Evolutionary conservation across 1,139 yeast genomes (phyloP).

Genomic region (Geotrichum reessii): DNA sequence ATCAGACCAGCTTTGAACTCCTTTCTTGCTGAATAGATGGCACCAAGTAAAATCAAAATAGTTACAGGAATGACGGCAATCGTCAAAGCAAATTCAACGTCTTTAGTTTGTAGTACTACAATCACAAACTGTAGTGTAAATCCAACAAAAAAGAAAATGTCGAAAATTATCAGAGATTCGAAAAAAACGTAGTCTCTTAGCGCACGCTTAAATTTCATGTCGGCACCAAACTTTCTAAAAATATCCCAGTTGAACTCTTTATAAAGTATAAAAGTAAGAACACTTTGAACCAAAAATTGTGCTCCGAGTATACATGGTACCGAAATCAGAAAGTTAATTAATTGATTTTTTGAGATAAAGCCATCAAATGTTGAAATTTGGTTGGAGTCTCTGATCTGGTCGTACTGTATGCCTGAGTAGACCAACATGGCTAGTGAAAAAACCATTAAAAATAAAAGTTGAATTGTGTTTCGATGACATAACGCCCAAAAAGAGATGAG

Average conservation of each 20-base stretch:
- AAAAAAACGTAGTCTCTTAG: constrained; percentile 41
- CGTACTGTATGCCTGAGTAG: constrained; percentile 48
- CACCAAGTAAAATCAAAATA: constrained; percentile 38
- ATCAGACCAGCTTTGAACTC: constrained; percentile 38
- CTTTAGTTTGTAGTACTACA: constrained; percentile 43
- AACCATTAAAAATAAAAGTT: constrained; percentile 40
- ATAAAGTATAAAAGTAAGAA: constrained; percentile 38
- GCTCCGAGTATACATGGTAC: constrained; percentile 44
- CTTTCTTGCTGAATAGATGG: constrained; percentile 41
- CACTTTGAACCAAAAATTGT: constrained; percentile 38
- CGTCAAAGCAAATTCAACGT: constrained; percentile 47
- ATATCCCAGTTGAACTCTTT: constrained; percentile 47
- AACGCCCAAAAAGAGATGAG: constrained; percentile 43
- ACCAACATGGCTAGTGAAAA: constrained; percentile 47
- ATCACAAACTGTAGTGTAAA: constrained; percentile 51
- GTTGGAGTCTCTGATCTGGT: constrained; percentile 37
- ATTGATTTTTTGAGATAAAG: constrained; percentile 2
- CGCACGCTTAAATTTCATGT: constrained; percentile 39
- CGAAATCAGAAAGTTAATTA: constrained; percentile 35
- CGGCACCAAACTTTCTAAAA: constrained; percentile 50
- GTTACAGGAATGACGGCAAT: constrained; percentile 48
- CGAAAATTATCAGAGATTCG: constrained; percentile 41
- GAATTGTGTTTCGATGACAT: constrained; percentile 41
- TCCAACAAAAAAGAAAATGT: constrained; percentile 48
- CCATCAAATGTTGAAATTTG: not conserved